Base-by-base conservation (phyloP, 1,284 basidiomycete species). In the Golubevia sp. region DNA sequence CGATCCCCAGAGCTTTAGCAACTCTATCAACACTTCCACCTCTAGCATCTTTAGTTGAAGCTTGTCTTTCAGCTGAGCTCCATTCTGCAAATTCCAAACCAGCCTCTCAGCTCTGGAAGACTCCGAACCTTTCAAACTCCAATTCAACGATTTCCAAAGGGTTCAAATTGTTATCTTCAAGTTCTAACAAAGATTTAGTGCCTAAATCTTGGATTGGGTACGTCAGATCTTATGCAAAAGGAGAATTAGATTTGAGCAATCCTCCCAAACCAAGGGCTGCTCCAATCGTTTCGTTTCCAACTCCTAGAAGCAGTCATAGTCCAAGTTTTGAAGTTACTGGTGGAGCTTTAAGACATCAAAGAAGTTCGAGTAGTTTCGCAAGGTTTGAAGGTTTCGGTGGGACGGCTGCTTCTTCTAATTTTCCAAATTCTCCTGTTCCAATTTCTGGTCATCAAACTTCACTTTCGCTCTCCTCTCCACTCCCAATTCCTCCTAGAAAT, bases 181-280 rank as follows among this genome's bases (percentile, higher is more conserved):
- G 24, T 5, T 58, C 61, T 18, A 15, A 50, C n/a, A 58, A 59
- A 38, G 61, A 63, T 18, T 13, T 8, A 18, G 13, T 63, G n/a
- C 61, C 61, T 1, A 50, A 23, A 18, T 44, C 49, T 13, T 63
- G 61, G 61, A 34, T 25, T 4, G 56, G 23, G 15, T 63, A 62
- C 48, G 38, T 63, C n/a, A 15, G 48, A 48, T 20, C 58, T 24
- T 63, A 63, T 26, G 25, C 61, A 15, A 26, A 20, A 26, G 61
- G 61, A 11, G 61, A 63, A 11, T 1, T 63, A 2, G 61, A 63
- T 26, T 2, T 63, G 5, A 49, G 2, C 1, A n/a, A 62, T 13
- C 59, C 61, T 49, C 61, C 61, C 2, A 55, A 21, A 18, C 59
- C 59, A 21, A 57, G 59, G 57, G 8, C 50, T n/a, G 59, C 59